Evolutionary conservation across 1,284 basidiomycete species (phyloP).

Genomic region (Cystobasidiaceae sp.): DNA sequence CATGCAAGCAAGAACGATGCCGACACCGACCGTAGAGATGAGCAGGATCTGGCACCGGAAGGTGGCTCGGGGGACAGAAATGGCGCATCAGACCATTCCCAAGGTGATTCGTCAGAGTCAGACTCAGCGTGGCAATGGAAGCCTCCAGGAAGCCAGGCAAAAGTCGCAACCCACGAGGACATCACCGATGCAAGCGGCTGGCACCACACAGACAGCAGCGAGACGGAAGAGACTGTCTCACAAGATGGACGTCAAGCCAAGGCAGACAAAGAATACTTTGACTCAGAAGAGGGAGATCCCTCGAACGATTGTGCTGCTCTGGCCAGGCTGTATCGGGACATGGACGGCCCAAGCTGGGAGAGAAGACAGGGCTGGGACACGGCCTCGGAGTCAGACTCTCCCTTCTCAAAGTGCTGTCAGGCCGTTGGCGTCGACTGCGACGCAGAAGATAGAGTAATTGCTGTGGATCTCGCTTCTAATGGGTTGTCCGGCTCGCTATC

Average conservation of each 20-base stretch:
- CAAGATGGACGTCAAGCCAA: background rate
- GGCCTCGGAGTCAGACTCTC: background rate
- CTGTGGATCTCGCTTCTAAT: slow-evolving; percentile 31
- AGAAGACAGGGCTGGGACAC: slow-evolving; percentile 24
- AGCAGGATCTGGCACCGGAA: background rate
- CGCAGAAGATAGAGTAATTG: slow-evolving; percentile 22
- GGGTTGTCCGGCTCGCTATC: slow-evolving; percentile 29
- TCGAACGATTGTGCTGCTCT: no score
- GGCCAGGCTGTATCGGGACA: slow-evolving; percentile 22
- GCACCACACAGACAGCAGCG: no score
- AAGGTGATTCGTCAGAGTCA: background rate
- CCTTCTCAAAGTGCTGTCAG: slow-evolving; percentile 18
- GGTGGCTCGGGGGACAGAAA: background rate
- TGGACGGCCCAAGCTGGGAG: slow-evolving; percentile 31
- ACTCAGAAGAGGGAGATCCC: background rate
- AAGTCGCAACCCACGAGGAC: background rate
- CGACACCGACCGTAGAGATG: background rate
- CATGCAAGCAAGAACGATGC: background rate
- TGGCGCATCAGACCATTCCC: background rate
- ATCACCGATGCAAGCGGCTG: no score
- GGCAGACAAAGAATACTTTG: background rate
- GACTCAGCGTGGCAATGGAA: background rate
- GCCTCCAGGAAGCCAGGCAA: background rate
- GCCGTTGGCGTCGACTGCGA: slow-evolving; percentile 33
- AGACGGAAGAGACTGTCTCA: background rate